Evolutionary conservation across 2,329 filamentous ascomycete species (phyloP).

Genomic region (Diplodia scrobiculata): DNA sequence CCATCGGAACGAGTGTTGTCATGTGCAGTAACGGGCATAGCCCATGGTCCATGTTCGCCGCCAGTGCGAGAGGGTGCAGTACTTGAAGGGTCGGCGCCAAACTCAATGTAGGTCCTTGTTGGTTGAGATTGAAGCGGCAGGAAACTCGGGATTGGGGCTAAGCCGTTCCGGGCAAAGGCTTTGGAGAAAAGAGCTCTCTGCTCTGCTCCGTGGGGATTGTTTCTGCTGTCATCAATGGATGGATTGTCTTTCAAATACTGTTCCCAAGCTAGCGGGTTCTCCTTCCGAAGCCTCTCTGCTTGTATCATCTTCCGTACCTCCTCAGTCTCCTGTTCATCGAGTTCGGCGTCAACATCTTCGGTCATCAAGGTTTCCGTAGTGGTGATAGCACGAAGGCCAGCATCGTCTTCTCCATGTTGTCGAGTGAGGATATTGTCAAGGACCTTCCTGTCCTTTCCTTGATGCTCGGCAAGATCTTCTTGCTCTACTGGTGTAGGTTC

Average conservation of each 20-base stretch:
- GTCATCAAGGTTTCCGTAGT: slow-evolving; percentile 73
- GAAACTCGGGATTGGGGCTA: neutral
- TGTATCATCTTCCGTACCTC: slow-evolving; percentile 51
- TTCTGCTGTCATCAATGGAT: slow-evolving; percentile 1
- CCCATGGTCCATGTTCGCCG: neutral
- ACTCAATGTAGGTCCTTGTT: neutral
- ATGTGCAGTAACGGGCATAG: neutral
- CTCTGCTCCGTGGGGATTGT: neutral
- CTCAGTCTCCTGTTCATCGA: slow-evolving; percentile 63
- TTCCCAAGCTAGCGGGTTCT: slow-evolving; percentile 4
- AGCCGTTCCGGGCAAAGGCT: neutral
- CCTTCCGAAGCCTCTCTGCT: slow-evolving; percentile 16
- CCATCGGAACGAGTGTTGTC: neutral
- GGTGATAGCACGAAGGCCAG: slow-evolving; percentile 59
- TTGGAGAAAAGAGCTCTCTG: slow-evolving; percentile 1
- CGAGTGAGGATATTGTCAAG: slow-evolving; percentile 64
- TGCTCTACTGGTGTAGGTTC: slow-evolving; percentile 57
- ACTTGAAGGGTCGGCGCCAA: neutral
- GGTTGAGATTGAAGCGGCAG: neutral
- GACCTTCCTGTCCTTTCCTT: slow-evolving; percentile 62
- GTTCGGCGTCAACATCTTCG: slow-evolving; percentile 59
- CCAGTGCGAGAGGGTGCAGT: neutral
- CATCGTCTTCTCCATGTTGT: slow-evolving; percentile 47
- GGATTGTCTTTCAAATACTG: slow-evolving; percentile 6
- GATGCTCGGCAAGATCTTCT: slow-evolving; percentile 56